Evolutionary conservation across 345 rosid genomes (phyloP), one percentile per base, ranked within the genome.

Genomic region (Populus simonii): DNA sequence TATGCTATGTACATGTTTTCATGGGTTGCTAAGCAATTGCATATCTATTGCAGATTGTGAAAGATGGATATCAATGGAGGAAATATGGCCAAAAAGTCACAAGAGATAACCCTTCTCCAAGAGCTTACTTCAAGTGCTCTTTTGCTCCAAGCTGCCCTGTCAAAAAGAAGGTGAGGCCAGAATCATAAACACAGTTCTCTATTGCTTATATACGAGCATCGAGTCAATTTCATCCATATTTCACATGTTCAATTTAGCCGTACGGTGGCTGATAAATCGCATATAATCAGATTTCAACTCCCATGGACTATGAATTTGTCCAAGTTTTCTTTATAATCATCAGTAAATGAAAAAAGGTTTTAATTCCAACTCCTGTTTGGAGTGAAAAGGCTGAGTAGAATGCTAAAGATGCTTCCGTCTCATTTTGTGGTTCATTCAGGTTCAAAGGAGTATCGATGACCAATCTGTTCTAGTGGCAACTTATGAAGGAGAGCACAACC

Each of bases 11-110:
- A 35, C 11, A 59, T 66, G 36, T 13, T 31, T 66, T 66, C 69
- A 2, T 33, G 69, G 36, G 41, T 65, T 61, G 31, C 67, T 76
- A 39, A 68, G 39, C 1, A 25, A 36, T 68, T 55, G 38, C 33
- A 20, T 51, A 18, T 35, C 22, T 20, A 43, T 39, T 83, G 70
- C 81, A 95, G 99, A 87, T 93, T 70, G 97, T 93, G 76, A 96
- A 89, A 78, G 99, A 96, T 89, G 99, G 99, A 61, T 96, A 91
- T 85, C 99, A 93, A 76, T 96, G 99, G 99, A 96, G 98, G 83
- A 96, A 96, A 77, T 96, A 96, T 79, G 99, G 99, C 41, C 99
- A 96, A 71, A 96, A 96, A 74, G 98, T 96, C n/a, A 96, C 99
- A 17, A 93, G 99, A 88, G 95, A 96, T 76, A 96, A 96, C 75